Percentiles rank a stretch among this genome's conserved stretches.
These are phyloP conservation scores for Physcomitrium patens DNA, from an alignment of 225 moss, liverwort and hornwort species.

Conservation along the genomic window DNA sequence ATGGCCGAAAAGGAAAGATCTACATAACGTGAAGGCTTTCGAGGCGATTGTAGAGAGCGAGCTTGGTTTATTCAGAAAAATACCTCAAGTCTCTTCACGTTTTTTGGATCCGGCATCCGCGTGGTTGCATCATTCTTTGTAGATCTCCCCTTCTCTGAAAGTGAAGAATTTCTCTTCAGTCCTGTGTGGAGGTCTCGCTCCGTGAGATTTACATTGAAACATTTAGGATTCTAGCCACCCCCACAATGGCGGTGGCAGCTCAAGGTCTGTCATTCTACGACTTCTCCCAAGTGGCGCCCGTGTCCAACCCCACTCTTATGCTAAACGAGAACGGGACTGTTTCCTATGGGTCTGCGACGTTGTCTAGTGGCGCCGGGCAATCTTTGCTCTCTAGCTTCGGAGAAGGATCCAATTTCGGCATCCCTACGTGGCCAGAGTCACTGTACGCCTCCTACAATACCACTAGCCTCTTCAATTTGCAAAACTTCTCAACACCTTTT, in stretches of 20 bases:
- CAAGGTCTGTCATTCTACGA: constrained; percentile 37
- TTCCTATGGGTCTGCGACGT: constrained; percentile 33
- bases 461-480: constrained; percentile 32
- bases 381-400: constrained; percentile 25
- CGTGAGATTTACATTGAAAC: not conserved
- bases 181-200: constrained; percentile 37
- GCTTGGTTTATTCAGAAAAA: too few relatives aligned
- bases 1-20: constrained; percentile 60
- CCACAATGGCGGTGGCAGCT: constrained; percentile 32
- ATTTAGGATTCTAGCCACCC: not conserved
- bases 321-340: constrained; percentile 38
- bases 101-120: constrained; percentile 28
- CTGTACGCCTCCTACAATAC: not conserved
- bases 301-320: constrained; percentile 22
- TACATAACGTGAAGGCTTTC: constrained; percentile 25
- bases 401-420: constrained; percentile 29
- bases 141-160: constrained; percentile 46
- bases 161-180: constrained; percentile 20
- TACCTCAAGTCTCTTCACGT: constrained; percentile 9
- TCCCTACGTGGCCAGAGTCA: constrained; percentile 24
- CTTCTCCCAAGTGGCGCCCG: constrained; percentile 23
- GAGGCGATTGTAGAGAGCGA: constrained; percentile 17
- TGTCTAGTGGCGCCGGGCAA: not conserved
- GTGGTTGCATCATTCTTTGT: constrained; percentile 19
- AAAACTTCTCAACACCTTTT: constrained; percentile 4